phyloP scores from a whole-genome alignment of 202 grass and related monocot species.

The Musa balbisiana region DNA sequence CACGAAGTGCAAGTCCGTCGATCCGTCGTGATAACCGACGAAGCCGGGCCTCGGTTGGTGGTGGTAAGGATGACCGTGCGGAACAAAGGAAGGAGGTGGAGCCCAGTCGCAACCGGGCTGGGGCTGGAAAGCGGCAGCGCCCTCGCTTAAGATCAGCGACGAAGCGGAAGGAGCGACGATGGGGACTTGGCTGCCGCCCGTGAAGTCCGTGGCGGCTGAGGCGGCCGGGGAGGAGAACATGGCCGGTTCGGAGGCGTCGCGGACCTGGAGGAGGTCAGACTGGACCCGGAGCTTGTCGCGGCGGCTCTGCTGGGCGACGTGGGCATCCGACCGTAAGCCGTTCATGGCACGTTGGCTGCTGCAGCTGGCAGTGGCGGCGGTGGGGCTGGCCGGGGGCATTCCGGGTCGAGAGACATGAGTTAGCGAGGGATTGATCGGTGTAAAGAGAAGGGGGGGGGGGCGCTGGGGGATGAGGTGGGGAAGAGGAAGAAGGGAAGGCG shows the following conservation, averaged over 20 bases:
- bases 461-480: neutral
- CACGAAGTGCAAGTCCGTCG: constrained; percentile 11
- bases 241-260: constrained; percentile 12
- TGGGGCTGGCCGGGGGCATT: neutral
- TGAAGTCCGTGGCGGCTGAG: neutral
- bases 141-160: neutral
- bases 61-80: constrained; percentile 17
- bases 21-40: neutral
- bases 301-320: constrained; percentile 49
- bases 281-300: constrained; percentile 47
- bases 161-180: neutral
- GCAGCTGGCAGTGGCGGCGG: neutral
- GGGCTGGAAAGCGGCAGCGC: neutral
- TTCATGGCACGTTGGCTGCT: neutral
- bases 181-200: neutral
- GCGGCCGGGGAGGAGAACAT: constrained; percentile 16
- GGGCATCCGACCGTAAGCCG: neutral
- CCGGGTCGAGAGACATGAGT: neutral
- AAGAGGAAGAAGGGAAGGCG: neutral
- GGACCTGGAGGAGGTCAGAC: constrained; percentile 17
- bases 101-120: neutral
- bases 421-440: neutral
- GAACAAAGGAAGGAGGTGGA: neutral
- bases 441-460: neutral
- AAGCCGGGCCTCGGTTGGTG: neutral